Conservation (phyloP, 208 protist species). For the Crithidia expoeki region DNA sequence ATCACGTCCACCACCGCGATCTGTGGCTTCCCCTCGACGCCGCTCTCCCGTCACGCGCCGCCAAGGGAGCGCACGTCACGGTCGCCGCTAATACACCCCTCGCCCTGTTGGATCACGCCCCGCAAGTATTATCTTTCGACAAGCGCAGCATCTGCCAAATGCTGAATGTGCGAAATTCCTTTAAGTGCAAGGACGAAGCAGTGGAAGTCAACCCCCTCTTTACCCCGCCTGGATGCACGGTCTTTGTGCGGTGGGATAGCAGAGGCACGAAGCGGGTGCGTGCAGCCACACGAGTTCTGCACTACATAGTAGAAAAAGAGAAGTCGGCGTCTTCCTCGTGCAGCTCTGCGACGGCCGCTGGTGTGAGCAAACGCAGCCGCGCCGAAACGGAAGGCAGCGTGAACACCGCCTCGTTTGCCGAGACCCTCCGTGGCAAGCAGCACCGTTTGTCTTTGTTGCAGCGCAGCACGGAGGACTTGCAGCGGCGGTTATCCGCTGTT, state of each 20-base stretch:
- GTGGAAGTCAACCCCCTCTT: slow-evolving; percentile 30
- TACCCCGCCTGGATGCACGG: slow-evolving; percentile 37
- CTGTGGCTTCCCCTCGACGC: slow-evolving; percentile 66
- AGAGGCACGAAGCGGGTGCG: slow-evolving; percentile 41
- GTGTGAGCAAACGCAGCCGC: slow-evolving; percentile 28
- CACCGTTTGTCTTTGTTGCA: slow-evolving; percentile 8
- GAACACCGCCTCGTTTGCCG: slow-evolving; percentile 23
- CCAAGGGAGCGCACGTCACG: slow-evolving; percentile 27
- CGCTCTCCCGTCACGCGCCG: slow-evolving; percentile 21
- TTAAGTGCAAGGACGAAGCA: background rate
- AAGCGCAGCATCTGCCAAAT: slow-evolving; percentile 30
- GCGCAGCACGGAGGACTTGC: slow-evolving; percentile 38
- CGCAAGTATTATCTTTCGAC: slow-evolving; percentile 26
- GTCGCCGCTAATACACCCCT: slow-evolving; percentile 46
- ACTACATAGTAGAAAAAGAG: slow-evolving; percentile 29
- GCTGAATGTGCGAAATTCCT: slow-evolving; percentile 20
- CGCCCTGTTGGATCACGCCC: slow-evolving; percentile 41
- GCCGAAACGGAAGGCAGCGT: slow-evolving; percentile 2
- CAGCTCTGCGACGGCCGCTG: background rate
- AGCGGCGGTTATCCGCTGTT: slow-evolving; percentile 19
- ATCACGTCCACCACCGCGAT: slow-evolving; percentile 34
- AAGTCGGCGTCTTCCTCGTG: background rate
- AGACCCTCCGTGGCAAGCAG: slow-evolving; percentile 14
- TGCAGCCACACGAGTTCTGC: slow-evolving; percentile 41
- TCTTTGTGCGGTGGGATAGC: slow-evolving; percentile 66